Base-by-base conservation (phyloP, 2,329 filamentous ascomycete species). In the Hypoxylon sp. region DNA sequence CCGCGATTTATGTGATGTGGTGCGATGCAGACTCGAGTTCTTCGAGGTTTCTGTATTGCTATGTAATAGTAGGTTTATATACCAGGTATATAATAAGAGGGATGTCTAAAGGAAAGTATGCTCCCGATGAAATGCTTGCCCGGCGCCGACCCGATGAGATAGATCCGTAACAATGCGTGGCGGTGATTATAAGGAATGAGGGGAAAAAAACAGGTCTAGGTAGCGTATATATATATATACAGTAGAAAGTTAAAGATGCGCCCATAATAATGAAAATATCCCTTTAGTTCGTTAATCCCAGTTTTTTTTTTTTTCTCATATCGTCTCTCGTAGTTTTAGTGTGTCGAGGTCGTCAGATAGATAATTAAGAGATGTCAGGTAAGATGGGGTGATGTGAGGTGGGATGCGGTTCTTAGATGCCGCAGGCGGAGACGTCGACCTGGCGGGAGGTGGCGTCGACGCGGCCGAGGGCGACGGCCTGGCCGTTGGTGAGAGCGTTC, bases 401-500 rank as follows among this genome's bases (percentile, higher is more conserved):
- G 11, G 9, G 13, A 18, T 54, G 21, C 10, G 23, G 11, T 13
- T 41, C 49, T 63, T 63, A 75, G 59, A 77, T 51, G 15, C 73
- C 75, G 69, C 85, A 88, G 64, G 74, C 72, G 60, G 67, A 75
- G 35, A 67, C 53, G 20, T 65, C 72, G 37, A 84, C 78, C 74
- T 81, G 75, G 26, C 67, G 70, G 21, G 78, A 79, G 4, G 67
- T 64, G 23, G 82, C 84, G 23, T 84, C 78, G 47, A 88, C 65
- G 17, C 80, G 76, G 48, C 85, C 85, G 31, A 86, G 72, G 43
- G 72, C 63, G 9, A 71, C 72, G 11, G 77, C 84, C 65, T 81
- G 79, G 24, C 77, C 78, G 67, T 77, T 77, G 9, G 84, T 87
- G 48, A 88, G 77, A 17, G 69, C 72, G 70, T 87, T 77, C 79